phyloP scores from a whole-genome alignment of 2,329 filamentous ascomycete species.

The Fusarium tricinctum region DNA sequence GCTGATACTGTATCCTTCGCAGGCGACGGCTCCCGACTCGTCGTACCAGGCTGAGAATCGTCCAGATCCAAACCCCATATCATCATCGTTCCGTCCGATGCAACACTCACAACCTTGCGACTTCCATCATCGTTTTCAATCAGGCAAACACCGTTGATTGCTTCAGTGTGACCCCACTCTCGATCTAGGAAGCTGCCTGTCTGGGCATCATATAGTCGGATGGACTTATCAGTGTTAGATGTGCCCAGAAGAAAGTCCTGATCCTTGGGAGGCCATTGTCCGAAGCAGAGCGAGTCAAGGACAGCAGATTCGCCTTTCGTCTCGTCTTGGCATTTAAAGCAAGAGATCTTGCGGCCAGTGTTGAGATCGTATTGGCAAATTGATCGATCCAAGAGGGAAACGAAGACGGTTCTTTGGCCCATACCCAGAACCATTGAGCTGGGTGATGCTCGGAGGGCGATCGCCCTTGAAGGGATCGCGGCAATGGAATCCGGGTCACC shows the following conservation, averaged over 20 bases:
- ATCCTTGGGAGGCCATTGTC: conserved; percentile 66
- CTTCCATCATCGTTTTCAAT: conserved; percentile 70
- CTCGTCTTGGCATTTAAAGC: conserved; percentile 87
- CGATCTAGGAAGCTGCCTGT: conserved; percentile 83
- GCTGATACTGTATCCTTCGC: conserved; percentile 66
- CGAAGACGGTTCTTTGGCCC: conserved; percentile 70
- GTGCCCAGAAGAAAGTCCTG: conserved; percentile 83
- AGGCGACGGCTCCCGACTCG: conserved; percentile 68
- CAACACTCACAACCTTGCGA: conserved; percentile 78
- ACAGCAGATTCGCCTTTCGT: conserved; percentile 85
- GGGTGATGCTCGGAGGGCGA: conserved; percentile 88
- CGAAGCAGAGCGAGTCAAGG: conserved; percentile 81
- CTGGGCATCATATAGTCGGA: conserved; percentile 87
- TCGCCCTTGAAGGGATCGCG: conserved; percentile 81
- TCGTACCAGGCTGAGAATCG: conserved; percentile 58
- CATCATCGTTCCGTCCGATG: conserved; percentile 86
- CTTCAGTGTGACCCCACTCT: conserved; percentile 96
- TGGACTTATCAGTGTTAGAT: conserved; percentile 95
- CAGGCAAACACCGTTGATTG: conserved; percentile 87
- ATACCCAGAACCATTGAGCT: conserved; percentile 82
- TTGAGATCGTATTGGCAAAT: conserved; percentile 73
- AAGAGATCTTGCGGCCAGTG: conserved; percentile 76
- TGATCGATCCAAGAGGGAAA: conserved; percentile 72
- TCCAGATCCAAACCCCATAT: conserved; percentile 75
- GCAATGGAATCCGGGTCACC: conserved; percentile 75